Evolutionary conservation across 2,329 filamentous ascomycete genomes (phyloP), one percentile per base, ranked within the genome.

Genomic region (Apiospora arundinis): DNA sequence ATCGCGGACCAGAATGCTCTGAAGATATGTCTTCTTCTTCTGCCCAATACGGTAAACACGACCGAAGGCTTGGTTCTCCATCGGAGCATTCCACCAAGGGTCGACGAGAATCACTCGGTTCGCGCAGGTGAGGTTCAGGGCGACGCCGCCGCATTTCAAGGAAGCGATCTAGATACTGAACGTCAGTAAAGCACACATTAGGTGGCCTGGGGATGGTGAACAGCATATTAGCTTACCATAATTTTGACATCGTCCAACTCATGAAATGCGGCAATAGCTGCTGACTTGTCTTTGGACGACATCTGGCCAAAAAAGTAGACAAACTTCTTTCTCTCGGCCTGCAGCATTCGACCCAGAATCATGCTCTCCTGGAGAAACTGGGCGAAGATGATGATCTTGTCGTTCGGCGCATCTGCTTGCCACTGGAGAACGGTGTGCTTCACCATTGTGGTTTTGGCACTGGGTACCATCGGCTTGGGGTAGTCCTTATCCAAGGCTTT

Each of bases 41-140:
- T 95, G 93, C 0, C 92, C 92, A 2, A 91, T 89, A 6, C 92
- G 86, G 74, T 87, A 88, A 0, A 93, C 87, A 0, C 92, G 87
- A 1, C 82, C 82, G 49, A 86, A 86, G 0, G 88, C 91, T 75
- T 94, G 92, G n/a, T 89, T 82, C 74, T 94, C 91, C 0, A 84
- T 79, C 0, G 85, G 83, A 1, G 80, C 79, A 71, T 93, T 93
- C 89, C 89, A 94, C 88, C 88, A 91, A 0, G 83, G 80, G 44
- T 91, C 88, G 0, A 88, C 69, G 0, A 87, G 80, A 25, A 91
- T 88, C 28, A 89, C 86, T 4, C 88, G 84, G 67, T 88, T 89
- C 0, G 84, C 85, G 2, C 73, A 78, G 0, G 77, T 81, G 0
- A 87, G 71, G 52, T 87, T 86, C 69, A 84, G 81, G 37, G 79